These are phyloP conservation scores for Penicillium steckii DNA, from an alignment of 495 filamentous ascomycete genomes.

Conservation along the genomic window DNA sequence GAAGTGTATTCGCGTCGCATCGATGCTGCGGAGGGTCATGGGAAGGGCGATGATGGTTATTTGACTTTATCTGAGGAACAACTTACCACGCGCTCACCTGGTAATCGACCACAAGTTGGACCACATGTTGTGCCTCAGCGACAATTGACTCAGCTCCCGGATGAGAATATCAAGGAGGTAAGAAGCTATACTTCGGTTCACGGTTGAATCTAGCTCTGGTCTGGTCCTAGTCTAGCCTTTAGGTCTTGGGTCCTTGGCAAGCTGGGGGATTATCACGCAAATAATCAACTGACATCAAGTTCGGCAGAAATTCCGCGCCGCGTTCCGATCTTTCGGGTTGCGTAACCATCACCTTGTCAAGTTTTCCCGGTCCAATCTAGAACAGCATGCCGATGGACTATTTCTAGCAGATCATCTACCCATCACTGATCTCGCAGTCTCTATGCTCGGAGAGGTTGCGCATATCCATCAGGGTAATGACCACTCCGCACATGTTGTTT, in stretches of 20 bases:
- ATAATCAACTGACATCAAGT: neutral
- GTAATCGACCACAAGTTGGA: conserved; percentile 25
- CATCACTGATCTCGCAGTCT: conserved; percentile 12
- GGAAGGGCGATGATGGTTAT: conserved; percentile 21
- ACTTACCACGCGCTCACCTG: conserved; percentile 7
- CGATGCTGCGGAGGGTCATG: conserved; percentile 26
- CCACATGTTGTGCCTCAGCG: conserved; percentile 37
- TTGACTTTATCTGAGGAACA: conserved; percentile 17
- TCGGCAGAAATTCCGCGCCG: conserved; percentile 26
- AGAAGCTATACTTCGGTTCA: conserved; percentile 1
- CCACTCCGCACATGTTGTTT: conserved; percentile 69
- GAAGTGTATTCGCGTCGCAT: conserved; percentile 27
- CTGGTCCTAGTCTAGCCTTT: too few species aligned
- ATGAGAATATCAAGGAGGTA: conserved; percentile 29
- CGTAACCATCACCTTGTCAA: conserved; percentile 35
- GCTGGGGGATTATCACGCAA: too few species aligned
- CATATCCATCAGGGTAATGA: conserved; percentile 72
- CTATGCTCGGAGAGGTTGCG: conserved; percentile 63
- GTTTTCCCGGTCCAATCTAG: conserved; percentile 22
- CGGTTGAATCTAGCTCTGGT: too few species aligned
- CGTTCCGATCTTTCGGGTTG: conserved; percentile 23
- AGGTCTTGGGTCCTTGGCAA: too few species aligned
- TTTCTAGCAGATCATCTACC: conserved; percentile 27
- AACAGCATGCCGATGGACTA: conserved; percentile 30
- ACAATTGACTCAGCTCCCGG: conserved; percentile 30